Evolutionary conservation across 2,329 filamentous ascomycete genomes (phyloP).

Genomic region (Pseudocercospora musae): DNA sequence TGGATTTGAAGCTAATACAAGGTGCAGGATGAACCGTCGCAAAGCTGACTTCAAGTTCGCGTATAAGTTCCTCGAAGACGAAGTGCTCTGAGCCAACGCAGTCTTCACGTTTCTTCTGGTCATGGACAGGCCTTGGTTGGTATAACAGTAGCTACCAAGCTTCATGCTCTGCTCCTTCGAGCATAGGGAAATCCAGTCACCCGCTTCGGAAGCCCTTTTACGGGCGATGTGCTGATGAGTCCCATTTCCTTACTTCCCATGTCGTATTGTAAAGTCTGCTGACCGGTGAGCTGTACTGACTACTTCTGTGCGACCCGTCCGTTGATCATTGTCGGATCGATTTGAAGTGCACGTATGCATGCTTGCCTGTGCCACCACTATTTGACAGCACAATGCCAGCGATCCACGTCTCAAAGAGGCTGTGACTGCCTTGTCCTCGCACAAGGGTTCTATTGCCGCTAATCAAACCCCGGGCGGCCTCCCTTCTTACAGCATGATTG

Average conservation of each 20-base stretch:
- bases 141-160: conserved; percentile 21
- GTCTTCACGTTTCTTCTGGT: conserved; percentile 46
- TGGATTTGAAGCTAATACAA: conserved; percentile 15
- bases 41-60: conserved; percentile 98
- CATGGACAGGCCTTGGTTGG: conserved; percentile 11
- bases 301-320: background rate
- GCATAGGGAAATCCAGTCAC: conserved; percentile 9
- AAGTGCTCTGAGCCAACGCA: conserved; percentile 39
- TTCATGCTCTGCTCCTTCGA: conserved; percentile 10
- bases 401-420: background rate
- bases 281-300: conserved; percentile 1
- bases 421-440: background rate
- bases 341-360: background rate
- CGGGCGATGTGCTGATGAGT: conserved; percentile 1
- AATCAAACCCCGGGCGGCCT: conserved; percentile 1
- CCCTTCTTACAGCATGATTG: background rate
- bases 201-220: conserved; percentile 6
- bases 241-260: background rate
- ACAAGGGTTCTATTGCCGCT: background rate
- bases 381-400: background rate
- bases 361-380: background rate
- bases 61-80: conserved; percentile 96
- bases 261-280: background rate
- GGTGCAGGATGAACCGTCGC: conserved; percentile 87
- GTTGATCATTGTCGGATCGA: background rate